A percentile compares a stretch with the other conserved stretches of the same genome.
phyloP scores from a whole-genome alignment of 352 stramenopile genomes.

The Plasmopara muralis region DNA sequence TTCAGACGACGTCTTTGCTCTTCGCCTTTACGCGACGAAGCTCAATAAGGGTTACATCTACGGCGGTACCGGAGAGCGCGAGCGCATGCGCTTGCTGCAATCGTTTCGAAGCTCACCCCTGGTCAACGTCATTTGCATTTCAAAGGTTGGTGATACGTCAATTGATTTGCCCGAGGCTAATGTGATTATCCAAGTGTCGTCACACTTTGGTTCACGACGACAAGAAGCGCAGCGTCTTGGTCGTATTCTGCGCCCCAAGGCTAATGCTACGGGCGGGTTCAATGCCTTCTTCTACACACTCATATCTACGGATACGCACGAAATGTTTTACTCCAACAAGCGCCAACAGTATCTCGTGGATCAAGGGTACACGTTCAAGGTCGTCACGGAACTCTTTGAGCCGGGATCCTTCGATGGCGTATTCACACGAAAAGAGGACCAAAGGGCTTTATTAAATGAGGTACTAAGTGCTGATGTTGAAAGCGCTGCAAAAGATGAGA shows the following conservation, averaged over 20 bases:
- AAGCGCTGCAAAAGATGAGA: conserved; percentile 76
- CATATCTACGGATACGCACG: conserved; percentile 97
- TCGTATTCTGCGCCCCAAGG: conserved; percentile 98
- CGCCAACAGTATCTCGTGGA: conserved; percentile 99
- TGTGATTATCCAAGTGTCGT: conserved; percentile 99
- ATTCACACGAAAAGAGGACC: conserved; percentile 74
- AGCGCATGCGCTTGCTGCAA: conserved; percentile 83
- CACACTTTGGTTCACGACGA: conserved; percentile 97
- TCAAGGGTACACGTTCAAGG: conserved; percentile 99
- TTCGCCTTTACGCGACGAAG: conserved; percentile 92
- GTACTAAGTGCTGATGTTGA: conserved; percentile 78
- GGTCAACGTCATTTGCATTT: conserved; percentile 89
- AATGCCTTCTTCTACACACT: conserved; percentile 99
- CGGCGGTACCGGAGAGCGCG: conserved; percentile 91
- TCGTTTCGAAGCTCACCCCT: conserved; percentile 79
- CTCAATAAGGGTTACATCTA: conserved; percentile 94
- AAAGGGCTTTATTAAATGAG: conserved; percentile 69
- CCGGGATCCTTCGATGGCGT: conserved; percentile 69
- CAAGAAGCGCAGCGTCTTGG: conserved; percentile 99
- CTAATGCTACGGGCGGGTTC: conserved; percentile 93
- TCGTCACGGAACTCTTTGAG: conserved; percentile 93
- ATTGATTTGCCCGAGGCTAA: conserved; percentile 99
- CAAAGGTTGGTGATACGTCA: conserved; percentile 97
- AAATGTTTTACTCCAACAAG: conserved; percentile 99
- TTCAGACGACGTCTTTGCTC: conserved; percentile 96